phyloP scores from a whole-genome alignment of 2,329 filamentous ascomycete species.

The Ambrosiella beaveri region DNA sequence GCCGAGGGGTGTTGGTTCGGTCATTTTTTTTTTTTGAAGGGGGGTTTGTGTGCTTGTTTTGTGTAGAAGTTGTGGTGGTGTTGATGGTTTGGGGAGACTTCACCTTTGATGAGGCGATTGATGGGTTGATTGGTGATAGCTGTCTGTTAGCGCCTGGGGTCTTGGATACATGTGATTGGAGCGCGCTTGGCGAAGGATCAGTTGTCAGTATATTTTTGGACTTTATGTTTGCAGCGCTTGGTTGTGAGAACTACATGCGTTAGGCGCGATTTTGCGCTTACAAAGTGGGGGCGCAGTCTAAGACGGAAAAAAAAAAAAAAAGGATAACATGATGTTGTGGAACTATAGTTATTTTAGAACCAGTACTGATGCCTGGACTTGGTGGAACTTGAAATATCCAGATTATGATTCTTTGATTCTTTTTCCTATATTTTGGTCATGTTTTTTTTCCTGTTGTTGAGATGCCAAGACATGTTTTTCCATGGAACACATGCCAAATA shows the following conservation, averaged over 20 bases:
- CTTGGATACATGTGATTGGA: not conserved
- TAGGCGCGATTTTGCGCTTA: not conserved
- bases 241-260: not conserved
- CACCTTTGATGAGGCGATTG: not conserved
- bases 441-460: not conserved
- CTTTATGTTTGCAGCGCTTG: not conserved
- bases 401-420: not conserved
- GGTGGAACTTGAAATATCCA: not conserved
- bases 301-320: not conserved
- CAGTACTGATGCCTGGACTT: not conserved
- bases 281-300: not conserved
- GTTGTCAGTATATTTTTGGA: not conserved
- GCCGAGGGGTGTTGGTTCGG: conserved; percentile 30
- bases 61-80: not conserved
- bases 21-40: not conserved
- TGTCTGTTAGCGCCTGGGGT: not conserved
- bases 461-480: not conserved
- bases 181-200: not conserved
- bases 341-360: not conserved
- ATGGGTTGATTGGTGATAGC: not conserved
- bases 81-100: not conserved
- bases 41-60: not conserved
- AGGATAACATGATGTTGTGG: not conserved
- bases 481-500: conserved; percentile 9
- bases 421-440: not conserved